Evolutionary conservation across 768 basidiomycete genomes (phyloP).

Genomic region (Collybia sordida): DNA sequence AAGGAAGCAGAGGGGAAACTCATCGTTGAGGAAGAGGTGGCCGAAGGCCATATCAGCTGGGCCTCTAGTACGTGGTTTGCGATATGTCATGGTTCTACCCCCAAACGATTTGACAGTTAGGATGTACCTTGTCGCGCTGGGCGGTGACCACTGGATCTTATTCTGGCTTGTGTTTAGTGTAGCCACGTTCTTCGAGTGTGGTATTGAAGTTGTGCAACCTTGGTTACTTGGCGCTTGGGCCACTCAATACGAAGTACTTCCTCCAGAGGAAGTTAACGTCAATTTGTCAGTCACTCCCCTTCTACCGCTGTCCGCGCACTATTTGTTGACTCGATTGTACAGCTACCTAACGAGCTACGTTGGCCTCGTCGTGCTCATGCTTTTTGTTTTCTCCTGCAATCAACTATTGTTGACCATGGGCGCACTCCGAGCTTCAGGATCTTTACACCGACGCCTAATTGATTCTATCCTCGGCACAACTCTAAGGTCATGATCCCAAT

Average conservation of each 20-base stretch:
- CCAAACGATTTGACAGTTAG: constrained; percentile 22
- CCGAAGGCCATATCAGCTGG: constrained; percentile 57
- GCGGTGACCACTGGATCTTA: constrained; percentile 29
- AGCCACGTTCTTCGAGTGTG: constrained; percentile 18
- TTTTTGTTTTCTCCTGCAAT: constrained; percentile 26
- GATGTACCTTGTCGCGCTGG: constrained; percentile 35
- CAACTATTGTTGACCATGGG: constrained; percentile 43
- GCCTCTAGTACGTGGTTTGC: constrained; percentile 26
- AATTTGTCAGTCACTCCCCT: constrained; percentile 30
- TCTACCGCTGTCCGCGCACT: no score
- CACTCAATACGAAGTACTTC: constrained; percentile 33
- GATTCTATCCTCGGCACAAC: constrained; percentile 57
- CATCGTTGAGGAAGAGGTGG: constrained; percentile 62
- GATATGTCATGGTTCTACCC: constrained; percentile 15
- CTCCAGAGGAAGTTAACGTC: constrained; percentile 29
- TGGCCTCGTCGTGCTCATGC: constrained; percentile 25
- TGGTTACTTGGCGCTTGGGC: constrained; percentile 47
- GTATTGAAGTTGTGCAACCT: constrained; percentile 25
- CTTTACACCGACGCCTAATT: constrained; percentile 50
- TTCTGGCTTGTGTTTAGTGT: constrained; percentile 30
- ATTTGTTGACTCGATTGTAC: not conserved
- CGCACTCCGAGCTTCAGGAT: constrained; percentile 48
- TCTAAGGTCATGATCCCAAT: constrained; percentile 39
- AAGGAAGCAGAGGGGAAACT: constrained; percentile 48
- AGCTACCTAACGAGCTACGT: constrained; percentile 49